Evolutionary conservation across 1,284 basidiomycete genomes (phyloP).

Genomic region (Sanghuangporus sanghuang): DNA sequence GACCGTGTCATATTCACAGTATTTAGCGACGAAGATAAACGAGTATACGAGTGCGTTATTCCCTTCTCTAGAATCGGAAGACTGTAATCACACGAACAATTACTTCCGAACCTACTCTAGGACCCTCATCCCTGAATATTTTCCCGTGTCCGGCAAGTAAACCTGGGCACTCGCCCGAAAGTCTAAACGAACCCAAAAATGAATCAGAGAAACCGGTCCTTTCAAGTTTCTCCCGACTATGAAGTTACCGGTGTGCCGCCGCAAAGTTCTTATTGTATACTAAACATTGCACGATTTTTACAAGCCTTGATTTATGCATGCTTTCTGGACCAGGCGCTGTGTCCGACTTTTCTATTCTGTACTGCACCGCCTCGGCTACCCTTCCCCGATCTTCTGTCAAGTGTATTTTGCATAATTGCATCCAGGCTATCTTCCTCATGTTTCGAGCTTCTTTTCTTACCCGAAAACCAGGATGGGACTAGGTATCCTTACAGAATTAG

Average conservation of each 20-base stretch:
- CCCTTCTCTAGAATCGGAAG: neutral
- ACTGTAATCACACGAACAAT: neutral
- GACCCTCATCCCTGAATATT: constrained; percentile 56
- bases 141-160: constrained; percentile 33
- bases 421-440: too few relatives aligned
- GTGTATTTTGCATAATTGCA: too few relatives aligned
- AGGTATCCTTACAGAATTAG: too few relatives aligned
- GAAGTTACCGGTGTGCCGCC: neutral
- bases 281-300: neutral
- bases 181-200: neutral
- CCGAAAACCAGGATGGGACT: too few relatives aligned
- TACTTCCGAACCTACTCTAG: constrained; percentile 27
- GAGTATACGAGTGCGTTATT: constrained; percentile 55
- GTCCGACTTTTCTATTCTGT: too few relatives aligned
- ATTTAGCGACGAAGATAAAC: constrained; percentile 59
- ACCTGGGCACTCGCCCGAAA: neutral
- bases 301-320: too few relatives aligned
- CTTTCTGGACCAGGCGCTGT: too few relatives aligned
- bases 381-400: too few relatives aligned
- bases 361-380: too few relatives aligned
- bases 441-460: too few relatives aligned
- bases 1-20: constrained; percentile 72
- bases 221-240: neutral
- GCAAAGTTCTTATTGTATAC: neutral
- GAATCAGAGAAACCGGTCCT: neutral